Percentiles rank a stretch among this genome's conserved stretches.
Conservation (phyloP, 352 stramenopile genomes). For the Phytophthora megakarya region DNA sequence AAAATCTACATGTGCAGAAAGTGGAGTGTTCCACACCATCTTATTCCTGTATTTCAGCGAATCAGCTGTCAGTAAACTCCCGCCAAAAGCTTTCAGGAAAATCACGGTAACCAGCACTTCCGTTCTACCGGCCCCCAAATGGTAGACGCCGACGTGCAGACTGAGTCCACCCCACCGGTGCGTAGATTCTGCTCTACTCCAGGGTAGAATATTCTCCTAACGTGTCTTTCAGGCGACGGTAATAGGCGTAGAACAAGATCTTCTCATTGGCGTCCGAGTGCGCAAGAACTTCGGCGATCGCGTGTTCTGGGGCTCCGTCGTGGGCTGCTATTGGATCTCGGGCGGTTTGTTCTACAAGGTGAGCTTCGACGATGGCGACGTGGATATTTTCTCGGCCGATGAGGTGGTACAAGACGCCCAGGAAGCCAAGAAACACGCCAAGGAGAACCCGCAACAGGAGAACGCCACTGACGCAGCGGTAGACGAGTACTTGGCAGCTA, state of each 20-base stretch:
- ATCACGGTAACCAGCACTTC: not conserved
- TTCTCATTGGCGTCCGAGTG: slow-evolving; percentile 45
- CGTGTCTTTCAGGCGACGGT: slow-evolving; percentile 19
- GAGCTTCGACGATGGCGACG: slow-evolving; percentile 82
- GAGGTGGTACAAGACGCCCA: slow-evolving; percentile 60
- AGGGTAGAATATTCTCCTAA: slow-evolving; percentile 1
- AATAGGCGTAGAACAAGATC: slow-evolving; percentile 27
- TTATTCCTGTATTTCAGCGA: slow-evolving; percentile 17
- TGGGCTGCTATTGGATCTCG: slow-evolving; percentile 59
- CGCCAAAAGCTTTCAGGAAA: not conserved
- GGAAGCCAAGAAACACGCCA: slow-evolving; percentile 29
- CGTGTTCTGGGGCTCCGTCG: slow-evolving; percentile 69
- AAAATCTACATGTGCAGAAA: not conserved
- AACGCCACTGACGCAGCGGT: not conserved
- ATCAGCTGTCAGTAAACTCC: slow-evolving; percentile 28
- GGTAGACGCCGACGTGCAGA: slow-evolving; percentile 32
- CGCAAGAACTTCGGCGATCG: slow-evolving; percentile 74
- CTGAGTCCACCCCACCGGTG: slow-evolving; percentile 22
- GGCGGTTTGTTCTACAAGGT: slow-evolving; percentile 76
- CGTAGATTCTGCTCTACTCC: not conserved
- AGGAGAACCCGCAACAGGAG: slow-evolving; percentile 32
- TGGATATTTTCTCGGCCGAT: slow-evolving; percentile 65
- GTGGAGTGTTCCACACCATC: slow-evolving; percentile 11
- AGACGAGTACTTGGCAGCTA: slow-evolving; percentile 34
- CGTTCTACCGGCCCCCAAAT: slow-evolving; percentile 6